phyloP scores from a whole-genome alignment of 78 protist species.

The Dictyostelium firmibasis region DNA sequence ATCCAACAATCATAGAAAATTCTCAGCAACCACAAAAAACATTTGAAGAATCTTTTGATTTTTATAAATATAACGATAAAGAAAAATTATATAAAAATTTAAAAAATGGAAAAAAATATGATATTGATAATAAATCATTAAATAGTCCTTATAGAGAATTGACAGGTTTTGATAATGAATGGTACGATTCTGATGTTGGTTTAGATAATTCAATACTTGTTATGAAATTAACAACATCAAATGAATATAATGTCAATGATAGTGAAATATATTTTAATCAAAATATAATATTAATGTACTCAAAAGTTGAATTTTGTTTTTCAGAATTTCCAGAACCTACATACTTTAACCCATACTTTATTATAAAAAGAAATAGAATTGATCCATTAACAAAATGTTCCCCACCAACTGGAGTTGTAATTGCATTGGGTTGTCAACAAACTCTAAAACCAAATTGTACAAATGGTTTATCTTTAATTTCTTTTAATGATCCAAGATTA shows the following conservation, averaged over 20 bases:
- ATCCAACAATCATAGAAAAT: neutral
- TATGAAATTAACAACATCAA: neutral
- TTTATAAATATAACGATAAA: neutral
- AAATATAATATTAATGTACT: neutral
- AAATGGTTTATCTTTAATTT: neutral
- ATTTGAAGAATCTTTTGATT: neutral
- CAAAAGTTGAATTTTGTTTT: neutral
- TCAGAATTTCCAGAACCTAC: neutral
- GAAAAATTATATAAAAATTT: neutral
- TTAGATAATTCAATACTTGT: neutral
- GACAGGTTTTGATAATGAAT: neutral
- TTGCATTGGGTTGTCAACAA: neutral
- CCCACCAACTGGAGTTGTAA: neutral
- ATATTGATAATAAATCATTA: neutral
- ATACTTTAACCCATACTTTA: neutral
- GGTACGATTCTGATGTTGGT: neutral
- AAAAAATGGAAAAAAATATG: neutral
- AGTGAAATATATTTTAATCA: neutral
- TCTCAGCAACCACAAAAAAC: neutral
- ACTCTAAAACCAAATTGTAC: neutral
- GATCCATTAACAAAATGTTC: neutral
- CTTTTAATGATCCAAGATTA: neutral
- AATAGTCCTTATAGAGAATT: neutral
- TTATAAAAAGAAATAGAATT: neutral
- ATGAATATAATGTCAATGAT: too few relatives aligned